phyloP scores from a whole-genome alignment of 305 asterid genomes.

The Plantago coronopus region DNA sequence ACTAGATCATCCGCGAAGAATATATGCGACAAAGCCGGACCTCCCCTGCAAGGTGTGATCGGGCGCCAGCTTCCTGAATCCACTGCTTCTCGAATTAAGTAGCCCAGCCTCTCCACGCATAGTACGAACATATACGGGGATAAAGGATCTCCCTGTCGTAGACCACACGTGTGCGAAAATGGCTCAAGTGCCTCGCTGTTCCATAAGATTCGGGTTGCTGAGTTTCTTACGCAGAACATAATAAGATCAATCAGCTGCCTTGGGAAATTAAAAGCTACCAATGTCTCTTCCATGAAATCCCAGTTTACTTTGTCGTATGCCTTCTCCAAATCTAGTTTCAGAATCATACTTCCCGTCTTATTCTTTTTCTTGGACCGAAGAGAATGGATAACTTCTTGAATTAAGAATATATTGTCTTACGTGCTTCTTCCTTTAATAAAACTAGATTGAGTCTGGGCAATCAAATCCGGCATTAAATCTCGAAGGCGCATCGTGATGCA shows the following conservation, averaged over 20 bases:
- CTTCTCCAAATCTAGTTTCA: not conserved
- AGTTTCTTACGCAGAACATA: not conserved
- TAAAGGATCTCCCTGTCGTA: not conserved
- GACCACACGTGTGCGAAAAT: not conserved
- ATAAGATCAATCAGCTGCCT: not conserved
- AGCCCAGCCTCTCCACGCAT: not conserved
- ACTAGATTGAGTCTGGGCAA: not conserved
- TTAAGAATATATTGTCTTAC: not conserved
- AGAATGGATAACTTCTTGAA: not conserved
- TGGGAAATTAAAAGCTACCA: not conserved
- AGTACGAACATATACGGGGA: not conserved
- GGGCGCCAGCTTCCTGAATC: too few species aligned
- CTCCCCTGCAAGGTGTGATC: too few species aligned
- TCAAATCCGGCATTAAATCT: not conserved
- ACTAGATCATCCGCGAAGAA: too few species aligned
- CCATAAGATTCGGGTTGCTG: not conserved
- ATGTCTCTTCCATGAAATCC: not conserved
- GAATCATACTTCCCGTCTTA: not conserved
- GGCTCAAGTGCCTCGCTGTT: not conserved
- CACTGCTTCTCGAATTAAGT: too few species aligned
- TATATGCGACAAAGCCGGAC: too few species aligned
- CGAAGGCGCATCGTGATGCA: not conserved
- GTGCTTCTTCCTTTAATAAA: not conserved
- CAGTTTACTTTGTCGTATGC: not conserved
- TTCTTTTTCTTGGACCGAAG: not conserved